These are phyloP conservation scores for Zalaria sp. DNA, from an alignment of 2,329 filamentous ascomycete species.

Conservation along the genomic window DNA sequence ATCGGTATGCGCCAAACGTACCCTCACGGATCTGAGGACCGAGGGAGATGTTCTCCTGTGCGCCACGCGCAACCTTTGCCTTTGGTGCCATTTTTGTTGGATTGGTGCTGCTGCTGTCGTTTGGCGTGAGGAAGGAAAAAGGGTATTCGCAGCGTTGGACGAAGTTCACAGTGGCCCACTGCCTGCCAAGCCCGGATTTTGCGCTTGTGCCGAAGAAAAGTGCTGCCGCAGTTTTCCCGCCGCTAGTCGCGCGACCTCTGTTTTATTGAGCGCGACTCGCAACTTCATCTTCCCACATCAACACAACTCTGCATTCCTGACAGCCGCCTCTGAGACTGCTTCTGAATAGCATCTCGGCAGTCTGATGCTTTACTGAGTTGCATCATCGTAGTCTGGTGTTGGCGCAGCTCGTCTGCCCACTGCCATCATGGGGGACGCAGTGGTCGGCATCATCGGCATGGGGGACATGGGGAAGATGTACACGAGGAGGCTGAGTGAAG, in stretches of 20 bases:
- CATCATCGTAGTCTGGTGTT: neutral
- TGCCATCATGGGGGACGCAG: constrained; percentile 49
- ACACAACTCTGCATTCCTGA: neutral
- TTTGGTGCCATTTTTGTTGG: constrained; percentile 76
- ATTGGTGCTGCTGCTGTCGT: neutral
- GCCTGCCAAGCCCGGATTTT: constrained; percentile 1
- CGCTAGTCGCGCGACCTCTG: constrained; percentile 2
- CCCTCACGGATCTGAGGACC: constrained; percentile 94
- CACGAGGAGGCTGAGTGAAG: constrained; percentile 70
- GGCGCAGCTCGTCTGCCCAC: neutral
- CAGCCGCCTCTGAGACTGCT: too few relatives aligned
- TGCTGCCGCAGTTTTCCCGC: constrained; percentile 4
- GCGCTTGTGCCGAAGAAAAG: constrained; percentile 3
- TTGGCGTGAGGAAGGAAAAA: too few relatives aligned
- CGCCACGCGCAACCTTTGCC: constrained; percentile 67
- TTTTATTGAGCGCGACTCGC: neutral
- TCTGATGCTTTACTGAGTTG: neutral
- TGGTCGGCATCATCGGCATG: constrained; percentile 94
- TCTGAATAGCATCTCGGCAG: too few relatives aligned
- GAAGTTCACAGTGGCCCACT: too few relatives aligned
- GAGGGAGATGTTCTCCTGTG: constrained; percentile 93
- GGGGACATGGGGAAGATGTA: constrained; percentile 99
- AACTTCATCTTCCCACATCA: neutral
- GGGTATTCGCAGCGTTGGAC: too few relatives aligned
- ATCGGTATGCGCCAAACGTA: constrained; percentile 29